Evolutionary conservation across 495 filamentous ascomycete genomes (phyloP), one percentile per base, ranked within the genome.

Genomic region (Articulospora tetracladia): DNA sequence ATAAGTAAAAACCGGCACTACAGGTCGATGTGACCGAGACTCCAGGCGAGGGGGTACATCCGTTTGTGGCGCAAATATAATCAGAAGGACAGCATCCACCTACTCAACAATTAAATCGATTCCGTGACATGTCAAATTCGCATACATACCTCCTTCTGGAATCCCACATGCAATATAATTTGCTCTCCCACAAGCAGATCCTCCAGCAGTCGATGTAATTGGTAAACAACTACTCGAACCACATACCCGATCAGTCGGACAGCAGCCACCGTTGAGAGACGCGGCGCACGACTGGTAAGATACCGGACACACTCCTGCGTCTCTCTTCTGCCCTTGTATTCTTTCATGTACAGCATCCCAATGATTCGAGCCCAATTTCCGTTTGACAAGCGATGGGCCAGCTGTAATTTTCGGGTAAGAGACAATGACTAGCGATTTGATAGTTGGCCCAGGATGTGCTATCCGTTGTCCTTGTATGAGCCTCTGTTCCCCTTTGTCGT

Each of bases 21-120:
- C 66, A 68, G 3, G 63, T 63, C 48, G 49, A 23, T n/a, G 51
- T 68, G 12, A 28, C 19, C 1, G 60, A n/a, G 10, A 58, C 56
- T 46, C 62, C 62, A 17, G 63, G 46, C 3, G 57, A 63, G 1
- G 66, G 62, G 4, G 50, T 61, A 30, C 62, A 65, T 3, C 55
- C 60, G 22, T 41, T 23, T 10, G 20, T 22, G 1, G 36, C 55
- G 46, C 66, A 68, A 15, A 51, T 32, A 50, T 68, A 68, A 15
- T 52, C 20, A 11, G 46, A 17, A 3, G 66, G 66, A 60, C 66
- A 68, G 49, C 66, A 68, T 23, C 66, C 66, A 25, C 66, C 66
- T 68, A 27, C n/a, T n/a, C n/a, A n/a, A n/a, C n/a, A n/a, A n/a
- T n/a, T n/a, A n/a, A n/a, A n/a, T n/a, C n/a, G n/a, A n/a, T n/a